Base-by-base conservation (phyloP, 1,284 basidiomycete genomes). In the Taiwanofungus camphoratus region DNA sequence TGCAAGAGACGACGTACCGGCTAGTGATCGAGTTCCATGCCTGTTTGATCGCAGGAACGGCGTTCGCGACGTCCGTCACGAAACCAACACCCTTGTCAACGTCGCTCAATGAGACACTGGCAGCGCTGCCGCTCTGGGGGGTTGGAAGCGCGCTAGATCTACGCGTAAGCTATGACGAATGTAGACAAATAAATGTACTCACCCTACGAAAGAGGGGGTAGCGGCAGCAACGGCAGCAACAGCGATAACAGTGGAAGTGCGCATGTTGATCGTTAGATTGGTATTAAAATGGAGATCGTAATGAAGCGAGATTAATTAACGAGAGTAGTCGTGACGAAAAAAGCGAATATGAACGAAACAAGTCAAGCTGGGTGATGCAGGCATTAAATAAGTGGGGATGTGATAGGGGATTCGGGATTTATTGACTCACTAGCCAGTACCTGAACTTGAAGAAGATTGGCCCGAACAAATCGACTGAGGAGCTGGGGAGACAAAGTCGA, bases 371-470 rank as follows among this genome's bases (percentile, higher is more conserved):
- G 35, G 16, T 22, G 2, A 8, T 7, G 18, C 13, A n/a, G 16
- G 26, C 20, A 34, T 15, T 9, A 0, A 11, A 12, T 19, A 36
- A n/a, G n/a, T n/a, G n/a, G n/a, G n/a, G n/a, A n/a, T n/a, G n/a
- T n/a, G n/a, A n/a, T n/a, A n/a, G n/a, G n/a, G n/a, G n/a, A n/a
- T n/a, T n/a, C n/a, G n/a, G n/a, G n/a, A n/a, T n/a, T n/a, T n/a
- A n/a, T n/a, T n/a, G 9, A 43, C 42, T 43, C 20, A 43, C 36
- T 37, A 43, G 19, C 42, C 36, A 38, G 42, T 33, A 37, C 36
- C 29, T 38, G 29, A 29, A 15, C 41, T 21, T 30, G 33, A n/a
- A 21, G 27, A 31, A 13, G 36, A 21, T 43, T 13, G 15, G 26
- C 42, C 29, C 23, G 26, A 13, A 31, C 34, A 38, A 27, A 21